These are phyloP conservation scores for Globisporangium canariense DNA, from an alignment of 352 stramenopile genomes.

Conservation along the genomic window DNA sequence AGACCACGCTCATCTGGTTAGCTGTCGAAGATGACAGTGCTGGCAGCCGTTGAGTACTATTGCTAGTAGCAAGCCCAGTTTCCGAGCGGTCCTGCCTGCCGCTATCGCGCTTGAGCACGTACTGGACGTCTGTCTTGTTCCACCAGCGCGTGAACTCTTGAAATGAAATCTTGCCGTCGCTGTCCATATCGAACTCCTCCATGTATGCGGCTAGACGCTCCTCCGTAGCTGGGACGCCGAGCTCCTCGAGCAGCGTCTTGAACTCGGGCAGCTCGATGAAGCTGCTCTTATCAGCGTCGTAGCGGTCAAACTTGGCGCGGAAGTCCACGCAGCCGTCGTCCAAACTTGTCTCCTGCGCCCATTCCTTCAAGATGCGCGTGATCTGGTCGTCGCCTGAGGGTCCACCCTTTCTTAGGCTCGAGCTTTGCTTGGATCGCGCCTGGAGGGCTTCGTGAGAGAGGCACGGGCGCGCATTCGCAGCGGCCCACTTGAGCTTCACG, in stretches of 20 bases:
- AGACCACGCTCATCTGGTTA: conserved; percentile 60
- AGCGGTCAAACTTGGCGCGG: conserved; percentile 66
- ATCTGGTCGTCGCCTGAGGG: conserved; percentile 54
- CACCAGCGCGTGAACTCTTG: conserved; percentile 89
- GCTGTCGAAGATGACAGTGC: conserved; percentile 11
- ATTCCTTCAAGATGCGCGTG: conserved; percentile 79
- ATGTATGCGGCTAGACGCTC: conserved; percentile 86
- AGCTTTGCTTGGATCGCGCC: conserved; percentile 22
- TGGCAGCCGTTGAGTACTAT: conserved; percentile 8
- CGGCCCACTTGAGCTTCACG: conserved; percentile 56
- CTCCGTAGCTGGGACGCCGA: conserved; percentile 74
- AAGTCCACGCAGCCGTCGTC: conserved; percentile 74
- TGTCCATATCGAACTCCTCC: conserved; percentile 74
- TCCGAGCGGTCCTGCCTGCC: conserved; percentile 13
- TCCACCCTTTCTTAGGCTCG: conserved; percentile 21
- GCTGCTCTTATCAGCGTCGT: conserved; percentile 65
- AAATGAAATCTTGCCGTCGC: conserved; percentile 84
- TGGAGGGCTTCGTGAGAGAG: conserved; percentile 53
- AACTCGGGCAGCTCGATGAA: conserved; percentile 86
- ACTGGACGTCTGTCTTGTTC: conserved; percentile 73
- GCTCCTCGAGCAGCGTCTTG: conserved; percentile 78
- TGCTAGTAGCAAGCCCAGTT: background rate
- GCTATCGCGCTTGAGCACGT: conserved; percentile 75
- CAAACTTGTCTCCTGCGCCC: conserved; percentile 74
- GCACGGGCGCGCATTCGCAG: conserved; percentile 35